Evolutionary conservation across 164 flowering plant genomes (phyloP), one percentile per base, ranked within the genome.

Genomic region (Warburgia ugandensis): DNA sequence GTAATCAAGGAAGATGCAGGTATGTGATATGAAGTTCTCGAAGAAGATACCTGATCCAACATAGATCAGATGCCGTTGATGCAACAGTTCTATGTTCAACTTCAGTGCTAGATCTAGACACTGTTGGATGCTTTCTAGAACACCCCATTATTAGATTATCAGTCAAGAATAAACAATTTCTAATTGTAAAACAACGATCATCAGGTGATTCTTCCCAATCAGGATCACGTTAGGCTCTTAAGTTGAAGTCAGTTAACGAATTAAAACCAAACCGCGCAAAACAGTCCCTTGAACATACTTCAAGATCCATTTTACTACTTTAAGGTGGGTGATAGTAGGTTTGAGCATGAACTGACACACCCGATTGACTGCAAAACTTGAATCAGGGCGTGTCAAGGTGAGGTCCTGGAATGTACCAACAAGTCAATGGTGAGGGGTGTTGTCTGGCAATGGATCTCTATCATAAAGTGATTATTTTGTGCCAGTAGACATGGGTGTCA

Each of bases 321-420:
- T 5, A 0, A 20, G 29, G 16, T 50, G 41, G 16, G 19, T 3
- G 1, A 20, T 6, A 4, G 37, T 29, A 0, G 54, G 42, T 4
- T n/a, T 11, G 23, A 33, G 54, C 54, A 50, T 33, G n/a, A 33
- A 50, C 13, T 50, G 54, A 13, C 42, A 21, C 1, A 33, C 29
- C 5, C 2, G n/a, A 25, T 32, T 33, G 3, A 33, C 29, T 0
- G 29, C 13, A 33, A 20, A 33, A 1, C 42, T 2, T 0, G 36
- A 9, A 17, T 50, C 54, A 1, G 28, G 42, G 0, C 19, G 12
- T 2, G 42, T 50, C 20, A 50, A 23, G 20, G 42, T 33, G 2
- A 50, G 8, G 16, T 50, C 20, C 19, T 50, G 54, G 1, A 35
- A 30, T 4, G 54, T 42, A 7, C 54, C 54, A 2, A 33, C 29